Evolutionary conservation across 768 basidiomycete species (phyloP).

Genomic region (Russula emetica): DNA sequence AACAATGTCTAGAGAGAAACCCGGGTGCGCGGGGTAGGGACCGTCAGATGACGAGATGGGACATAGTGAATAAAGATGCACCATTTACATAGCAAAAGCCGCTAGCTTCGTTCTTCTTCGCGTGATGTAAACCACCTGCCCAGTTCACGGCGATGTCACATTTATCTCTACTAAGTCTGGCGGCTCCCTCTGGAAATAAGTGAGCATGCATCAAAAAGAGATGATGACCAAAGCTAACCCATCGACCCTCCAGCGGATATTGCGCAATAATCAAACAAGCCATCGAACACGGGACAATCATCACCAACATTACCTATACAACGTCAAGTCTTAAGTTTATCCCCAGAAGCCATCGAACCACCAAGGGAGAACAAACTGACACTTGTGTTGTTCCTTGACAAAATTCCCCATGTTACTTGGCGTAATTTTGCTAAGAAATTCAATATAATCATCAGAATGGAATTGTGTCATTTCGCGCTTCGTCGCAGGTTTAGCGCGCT

Average conservation of each 20-base stretch:
- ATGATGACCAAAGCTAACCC: slow-evolving; percentile 56
- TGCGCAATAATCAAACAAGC: slow-evolving; percentile 97
- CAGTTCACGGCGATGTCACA: slow-evolving; percentile 99
- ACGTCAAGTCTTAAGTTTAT: background rate
- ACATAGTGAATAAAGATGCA: slow-evolving; percentile 35
- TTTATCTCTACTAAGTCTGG: slow-evolving; percentile 89
- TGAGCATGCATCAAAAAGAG: background rate
- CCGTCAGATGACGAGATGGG: background rate
- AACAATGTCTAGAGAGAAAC: slow-evolving; percentile 70
- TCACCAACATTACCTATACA: slow-evolving; percentile 90
- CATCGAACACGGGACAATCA: slow-evolving; percentile 98
- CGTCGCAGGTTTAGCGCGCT: slow-evolving; percentile 99
- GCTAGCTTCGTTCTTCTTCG: slow-evolving; percentile 98
- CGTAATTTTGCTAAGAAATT: slow-evolving; percentile 89
- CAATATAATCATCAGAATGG: slow-evolving; percentile 98
- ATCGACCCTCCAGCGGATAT: slow-evolving; percentile 99
- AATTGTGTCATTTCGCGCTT: slow-evolving; percentile 99
- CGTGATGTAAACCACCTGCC: slow-evolving; percentile 98
- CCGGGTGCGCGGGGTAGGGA: background rate
- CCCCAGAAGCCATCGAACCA: background rate
- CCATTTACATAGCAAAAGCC: slow-evolving; percentile 99
- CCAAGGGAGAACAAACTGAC: slow-evolving; percentile 42
- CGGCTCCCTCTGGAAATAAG: slow-evolving; percentile 78
- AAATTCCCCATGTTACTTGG: slow-evolving; percentile 94
- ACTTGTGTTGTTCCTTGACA: slow-evolving; percentile 94